phyloP scores from a whole-genome alignment of 169 alveolate genomes.

The Plasmodium gonderi region DNA sequence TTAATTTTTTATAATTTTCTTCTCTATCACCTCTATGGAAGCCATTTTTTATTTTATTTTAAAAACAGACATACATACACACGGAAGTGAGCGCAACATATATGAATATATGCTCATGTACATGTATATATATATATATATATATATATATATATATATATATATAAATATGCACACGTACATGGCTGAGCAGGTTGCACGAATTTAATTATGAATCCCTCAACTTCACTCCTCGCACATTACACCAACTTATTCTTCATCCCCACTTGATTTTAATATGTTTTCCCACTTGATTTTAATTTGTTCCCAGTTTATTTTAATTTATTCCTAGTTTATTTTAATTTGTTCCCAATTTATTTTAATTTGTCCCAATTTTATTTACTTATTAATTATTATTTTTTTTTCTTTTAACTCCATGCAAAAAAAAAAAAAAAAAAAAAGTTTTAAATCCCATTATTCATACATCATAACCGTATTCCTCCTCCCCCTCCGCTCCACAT shows the following conservation, averaged over 20 bases:
- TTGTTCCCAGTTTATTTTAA: background rate
- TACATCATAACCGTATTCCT: too few species aligned
- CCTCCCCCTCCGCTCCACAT: too few species aligned
- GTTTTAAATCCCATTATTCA: too few species aligned
- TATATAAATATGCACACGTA: background rate
- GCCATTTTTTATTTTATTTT: too few species aligned
- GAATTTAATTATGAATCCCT: background rate
- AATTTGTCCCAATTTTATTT: too few species aligned
- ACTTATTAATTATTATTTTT: too few species aligned
- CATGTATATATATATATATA: background rate
- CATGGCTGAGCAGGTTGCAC: background rate
- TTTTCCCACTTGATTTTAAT: background rate
- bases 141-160: background rate
- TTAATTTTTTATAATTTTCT: too few species aligned
- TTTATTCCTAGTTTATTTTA: background rate
- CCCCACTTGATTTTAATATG: background rate
- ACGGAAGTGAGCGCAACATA: too few species aligned
- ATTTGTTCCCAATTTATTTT: background rate
- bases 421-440: too few species aligned
- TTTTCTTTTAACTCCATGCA: too few species aligned
- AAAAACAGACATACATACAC: background rate
- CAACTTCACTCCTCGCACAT: background rate
- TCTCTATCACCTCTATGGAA: background rate
- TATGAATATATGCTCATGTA: background rate
- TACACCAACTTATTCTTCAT: background rate